phyloP scores from a whole-genome alignment of 805 yeast species.

The Kodamaea sagamina region DNA sequence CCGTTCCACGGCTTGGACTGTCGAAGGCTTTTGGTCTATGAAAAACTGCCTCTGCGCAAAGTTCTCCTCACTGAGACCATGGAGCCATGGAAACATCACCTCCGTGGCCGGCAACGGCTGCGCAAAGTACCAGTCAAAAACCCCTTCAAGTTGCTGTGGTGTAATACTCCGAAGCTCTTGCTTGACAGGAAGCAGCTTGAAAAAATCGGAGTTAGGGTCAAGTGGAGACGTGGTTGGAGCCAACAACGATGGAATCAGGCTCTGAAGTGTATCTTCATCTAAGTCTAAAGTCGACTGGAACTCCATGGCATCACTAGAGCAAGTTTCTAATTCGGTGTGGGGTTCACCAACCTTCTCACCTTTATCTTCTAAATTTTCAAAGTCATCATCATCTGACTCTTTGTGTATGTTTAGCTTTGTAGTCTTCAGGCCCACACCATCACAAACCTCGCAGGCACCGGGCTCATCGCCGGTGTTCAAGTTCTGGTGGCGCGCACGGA shows the following conservation, averaged over 20 bases:
- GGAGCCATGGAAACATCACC: constrained; percentile 86
- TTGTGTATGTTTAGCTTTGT: constrained; percentile 31
- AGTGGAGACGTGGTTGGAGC: constrained; percentile 4
- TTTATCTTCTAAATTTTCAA: constrained; percentile 14
- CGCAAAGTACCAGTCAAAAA: constrained; percentile 42
- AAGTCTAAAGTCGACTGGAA: neutral
- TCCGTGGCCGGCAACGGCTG: constrained; percentile 59
- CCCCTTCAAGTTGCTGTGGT: constrained; percentile 16
- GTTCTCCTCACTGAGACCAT: constrained; percentile 65
- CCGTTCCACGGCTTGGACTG: constrained; percentile 13
- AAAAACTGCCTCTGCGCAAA: constrained; percentile 54
- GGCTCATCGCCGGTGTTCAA: constrained; percentile 24
- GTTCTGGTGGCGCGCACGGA: constrained; percentile 39
- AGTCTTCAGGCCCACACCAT: constrained; percentile 38
- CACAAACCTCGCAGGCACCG: constrained; percentile 35
- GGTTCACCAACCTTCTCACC: neutral
- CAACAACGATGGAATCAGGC: too few species aligned
- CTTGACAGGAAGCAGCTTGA: constrained; percentile 1
- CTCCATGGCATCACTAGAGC: neutral
- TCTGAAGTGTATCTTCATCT: neutral
- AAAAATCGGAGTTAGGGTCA: constrained; percentile 12
- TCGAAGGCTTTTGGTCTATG: constrained; percentile 27
- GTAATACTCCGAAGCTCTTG: constrained; percentile 7
- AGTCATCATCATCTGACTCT: constrained; percentile 11
- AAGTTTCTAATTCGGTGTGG: neutral